Evolutionary conservation across 2,329 filamentous ascomycete genomes (phyloP).

Genomic region (Ophidiomyces ophidiicola): DNA sequence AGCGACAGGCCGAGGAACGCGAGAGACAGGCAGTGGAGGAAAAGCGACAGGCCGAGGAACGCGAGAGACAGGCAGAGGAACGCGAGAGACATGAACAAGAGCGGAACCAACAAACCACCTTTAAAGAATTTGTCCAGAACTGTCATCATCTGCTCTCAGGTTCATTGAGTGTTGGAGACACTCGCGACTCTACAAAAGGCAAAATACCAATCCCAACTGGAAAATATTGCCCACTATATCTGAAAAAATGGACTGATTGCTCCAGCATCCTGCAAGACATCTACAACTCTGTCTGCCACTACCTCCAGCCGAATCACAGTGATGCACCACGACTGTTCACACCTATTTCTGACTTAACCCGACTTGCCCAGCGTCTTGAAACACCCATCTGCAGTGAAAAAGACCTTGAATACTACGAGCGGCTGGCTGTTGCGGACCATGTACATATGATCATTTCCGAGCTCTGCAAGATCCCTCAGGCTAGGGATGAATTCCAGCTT

Average conservation of each 20-base stretch:
- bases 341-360: constrained; percentile 12
- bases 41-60: constrained; percentile 16
- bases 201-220: too few relatives aligned
- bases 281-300: constrained; percentile 14
- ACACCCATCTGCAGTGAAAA: constrained; percentile 20
- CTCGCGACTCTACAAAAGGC: too few relatives aligned
- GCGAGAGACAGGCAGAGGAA: constrained; percentile 4
- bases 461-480: constrained; percentile 20
- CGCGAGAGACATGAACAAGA: constrained; percentile 7
- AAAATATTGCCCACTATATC: too few relatives aligned
- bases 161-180: constrained; percentile 17
- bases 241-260: too few relatives aligned
- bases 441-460: constrained; percentile 21
- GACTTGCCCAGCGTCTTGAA: constrained; percentile 14
- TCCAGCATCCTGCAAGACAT: too few relatives aligned
- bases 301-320: constrained; percentile 14
- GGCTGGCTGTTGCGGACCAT: constrained; percentile 21
- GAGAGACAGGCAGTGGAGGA: constrained; percentile 8
- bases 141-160: constrained; percentile 18
- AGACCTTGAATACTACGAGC: constrained; percentile 22
- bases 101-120: too few relatives aligned
- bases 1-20: constrained; percentile 17
- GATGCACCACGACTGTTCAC: constrained; percentile 14
- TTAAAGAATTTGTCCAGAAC: constrained; percentile 17
- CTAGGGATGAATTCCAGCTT: constrained; percentile 19